Evolutionary conservation across 768 basidiomycete species (phyloP).

Genomic region (Leccinum aurantiacum): DNA sequence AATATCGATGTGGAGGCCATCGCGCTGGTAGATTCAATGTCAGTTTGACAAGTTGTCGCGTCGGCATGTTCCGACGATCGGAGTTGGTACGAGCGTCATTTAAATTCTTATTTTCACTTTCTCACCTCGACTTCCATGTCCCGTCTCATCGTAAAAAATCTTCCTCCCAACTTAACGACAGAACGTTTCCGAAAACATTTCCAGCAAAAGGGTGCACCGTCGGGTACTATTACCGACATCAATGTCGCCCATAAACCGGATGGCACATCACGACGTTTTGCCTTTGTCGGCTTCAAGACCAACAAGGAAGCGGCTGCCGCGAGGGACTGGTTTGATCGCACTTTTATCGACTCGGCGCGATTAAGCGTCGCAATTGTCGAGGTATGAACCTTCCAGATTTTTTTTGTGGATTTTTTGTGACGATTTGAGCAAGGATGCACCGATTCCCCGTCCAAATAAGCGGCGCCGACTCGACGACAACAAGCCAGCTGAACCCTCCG

Average conservation of each 20-base stretch:
- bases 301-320: constrained; percentile 72
- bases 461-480: constrained; percentile 47
- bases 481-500: constrained; percentile 5
- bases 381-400: constrained; percentile 38
- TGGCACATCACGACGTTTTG: constrained; percentile 84
- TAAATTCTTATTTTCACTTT: neutral
- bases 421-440: constrained; percentile 52
- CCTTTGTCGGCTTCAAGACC: constrained; percentile 89
- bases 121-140: constrained; percentile 51
- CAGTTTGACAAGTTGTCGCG: neutral
- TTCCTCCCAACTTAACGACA: constrained; percentile 68
- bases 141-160: constrained; percentile 79
- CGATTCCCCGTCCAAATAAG: constrained; percentile 67
- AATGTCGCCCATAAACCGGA: constrained; percentile 76
- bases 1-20: constrained; percentile 34
- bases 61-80: constrained; percentile 27
- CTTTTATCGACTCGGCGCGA: constrained; percentile 77
- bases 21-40: neutral
- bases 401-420: constrained; percentile 8
- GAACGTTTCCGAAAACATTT: constrained; percentile 68
- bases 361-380: constrained; percentile 76
- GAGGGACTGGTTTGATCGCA: constrained; percentile 80
- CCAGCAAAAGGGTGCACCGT: constrained; percentile 55
- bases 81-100: constrained; percentile 11
- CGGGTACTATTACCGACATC: constrained; percentile 79